Conservation (phyloP, 768 basidiomycete species). For the Pisolithus orientalis region DNA sequence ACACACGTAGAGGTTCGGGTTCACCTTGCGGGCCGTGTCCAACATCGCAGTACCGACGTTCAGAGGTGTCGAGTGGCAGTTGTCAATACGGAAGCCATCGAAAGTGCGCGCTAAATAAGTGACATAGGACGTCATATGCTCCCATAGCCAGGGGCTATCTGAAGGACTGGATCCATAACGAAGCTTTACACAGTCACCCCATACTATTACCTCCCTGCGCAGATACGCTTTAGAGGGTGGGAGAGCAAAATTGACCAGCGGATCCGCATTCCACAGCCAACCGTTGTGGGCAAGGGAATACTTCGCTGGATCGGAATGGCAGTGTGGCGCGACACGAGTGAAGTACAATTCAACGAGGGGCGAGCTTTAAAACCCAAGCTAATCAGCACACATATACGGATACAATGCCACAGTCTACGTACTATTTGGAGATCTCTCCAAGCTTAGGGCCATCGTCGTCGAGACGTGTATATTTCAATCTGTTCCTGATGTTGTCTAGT, state of each 20-base stretch:
- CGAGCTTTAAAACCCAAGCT: conserved; percentile 37
- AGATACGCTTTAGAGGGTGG: conserved; percentile 91
- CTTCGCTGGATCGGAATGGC: conserved; percentile 41
- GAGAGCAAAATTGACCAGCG: conserved; percentile 89
- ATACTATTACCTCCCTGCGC: conserved; percentile 92
- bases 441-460: conserved; percentile 79
- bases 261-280: conserved; percentile 98
- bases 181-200: conserved; percentile 98
- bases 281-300: conserved; percentile 96
- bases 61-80: conserved; percentile 95
- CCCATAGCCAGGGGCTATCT: conserved; percentile 93
- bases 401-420: conserved; percentile 24
- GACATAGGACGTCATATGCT: conserved; percentile 84
- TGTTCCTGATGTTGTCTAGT: conserved; percentile 64
- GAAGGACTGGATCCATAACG: conserved; percentile 79
- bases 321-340: conserved; percentile 63
- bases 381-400: conserved; percentile 4
- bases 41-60: conserved; percentile 95
- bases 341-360: conserved; percentile 92
- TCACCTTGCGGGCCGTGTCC: conserved; percentile 81
- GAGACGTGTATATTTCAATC: conserved; percentile 75
- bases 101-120: conserved; percentile 73
- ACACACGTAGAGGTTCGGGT: conserved; percentile 92
- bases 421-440: conserved; percentile 74
- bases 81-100: conserved; percentile 97